Evolutionary conservation across 2,329 filamentous ascomycete genomes (phyloP).

Genomic region (Nigrospora osmanthi): DNA sequence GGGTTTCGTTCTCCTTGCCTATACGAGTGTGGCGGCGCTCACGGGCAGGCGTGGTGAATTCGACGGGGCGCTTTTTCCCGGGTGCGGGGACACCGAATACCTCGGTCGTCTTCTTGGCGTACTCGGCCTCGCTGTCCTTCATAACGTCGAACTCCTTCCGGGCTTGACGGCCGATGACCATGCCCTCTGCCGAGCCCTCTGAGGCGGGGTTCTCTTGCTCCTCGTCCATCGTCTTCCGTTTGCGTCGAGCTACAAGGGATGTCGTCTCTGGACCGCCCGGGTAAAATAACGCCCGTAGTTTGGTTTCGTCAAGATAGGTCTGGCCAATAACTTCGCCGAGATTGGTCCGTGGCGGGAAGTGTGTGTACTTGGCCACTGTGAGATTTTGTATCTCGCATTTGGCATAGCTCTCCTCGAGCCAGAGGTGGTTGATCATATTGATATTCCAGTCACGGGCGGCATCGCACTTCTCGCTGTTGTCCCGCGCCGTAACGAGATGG

Average conservation of each 20-base stretch:
- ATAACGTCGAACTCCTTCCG: conserved; percentile 34
- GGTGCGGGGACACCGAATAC: conserved; percentile 23
- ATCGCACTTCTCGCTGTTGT: conserved; percentile 84
- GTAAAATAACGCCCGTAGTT: conserved; percentile 60
- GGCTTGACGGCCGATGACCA: conserved; percentile 32
- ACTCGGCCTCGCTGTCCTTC: conserved; percentile 31
- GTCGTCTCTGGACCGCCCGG: conserved; percentile 48
- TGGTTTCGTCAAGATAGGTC: conserved; percentile 64
- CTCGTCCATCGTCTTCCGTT: conserved; percentile 40
- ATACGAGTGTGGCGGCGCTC: conserved; percentile 37
- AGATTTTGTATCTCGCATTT: conserved; percentile 71
- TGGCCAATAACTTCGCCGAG: conserved; percentile 88
- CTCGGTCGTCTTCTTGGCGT: conserved; percentile 21
- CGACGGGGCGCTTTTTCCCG: conserved; percentile 19
- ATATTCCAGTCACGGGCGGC: conserved; percentile 92
- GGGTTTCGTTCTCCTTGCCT: conserved; percentile 80
- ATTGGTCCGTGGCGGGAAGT: conserved; percentile 85
- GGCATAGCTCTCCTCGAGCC: conserved; percentile 96
- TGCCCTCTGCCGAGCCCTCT: conserved; percentile 37
- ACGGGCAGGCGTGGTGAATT: conserved; percentile 43
- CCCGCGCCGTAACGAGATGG: conserved; percentile 86
- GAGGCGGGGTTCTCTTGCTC: conserved; percentile 43
- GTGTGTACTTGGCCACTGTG: conserved; percentile 68
- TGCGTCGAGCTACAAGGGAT: conserved; percentile 34
- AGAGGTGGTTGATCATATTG: conserved; percentile 85